Evolutionary conservation across 768 basidiomycete genomes (phyloP), one percentile per base, ranked within the genome.

Genomic region (Termitomyces sp.): DNA sequence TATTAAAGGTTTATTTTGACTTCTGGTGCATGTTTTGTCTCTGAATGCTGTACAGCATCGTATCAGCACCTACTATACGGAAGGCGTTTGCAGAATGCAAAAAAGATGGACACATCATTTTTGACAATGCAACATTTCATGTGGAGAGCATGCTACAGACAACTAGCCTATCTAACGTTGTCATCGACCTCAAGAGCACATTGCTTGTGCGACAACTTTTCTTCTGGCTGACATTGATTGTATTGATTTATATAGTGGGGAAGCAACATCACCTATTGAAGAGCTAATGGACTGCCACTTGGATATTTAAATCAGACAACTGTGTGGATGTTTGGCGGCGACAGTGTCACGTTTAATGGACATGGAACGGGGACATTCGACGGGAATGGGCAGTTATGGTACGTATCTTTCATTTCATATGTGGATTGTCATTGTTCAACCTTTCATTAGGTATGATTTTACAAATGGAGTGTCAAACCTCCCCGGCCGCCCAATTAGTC

Each of bases 311-410:
- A 77, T 54, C 68, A 69, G 58, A 70, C 66, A 20, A 67, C 73
- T 8, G 75, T 70, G 4, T 75, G 71, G 72, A 64, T 72, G 57
- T 66, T 76, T 32, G 72, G 69, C 16, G 76, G 76, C 0, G 61
- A 67, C 47, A 64, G 64, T 22, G 50, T 73, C 30, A 58, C 54
- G 7, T 70, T 70, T 49, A 56, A 65, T 32, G 73, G 73, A 1
- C 64, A 72, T 58, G 73, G 66, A 8, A 61, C 58, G 7, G 73
- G 76, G 28, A 76, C 75, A 7, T 72, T 77, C 47, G 71, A 75
- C 56, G 75, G 75, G 4, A 75, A 76, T 46, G 76, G 76, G 13
- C 74, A 76, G 54, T 64, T 72, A 2, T 77, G 76, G 76, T 72
- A 30, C 2, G 58, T 62, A 28, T 50, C 32, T 13, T 45, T 22